Evolutionary conservation across 2,329 filamentous ascomycete species (phyloP), one percentile per base, ranked within the genome.

Genomic region (Lomentospora prolificans): DNA sequence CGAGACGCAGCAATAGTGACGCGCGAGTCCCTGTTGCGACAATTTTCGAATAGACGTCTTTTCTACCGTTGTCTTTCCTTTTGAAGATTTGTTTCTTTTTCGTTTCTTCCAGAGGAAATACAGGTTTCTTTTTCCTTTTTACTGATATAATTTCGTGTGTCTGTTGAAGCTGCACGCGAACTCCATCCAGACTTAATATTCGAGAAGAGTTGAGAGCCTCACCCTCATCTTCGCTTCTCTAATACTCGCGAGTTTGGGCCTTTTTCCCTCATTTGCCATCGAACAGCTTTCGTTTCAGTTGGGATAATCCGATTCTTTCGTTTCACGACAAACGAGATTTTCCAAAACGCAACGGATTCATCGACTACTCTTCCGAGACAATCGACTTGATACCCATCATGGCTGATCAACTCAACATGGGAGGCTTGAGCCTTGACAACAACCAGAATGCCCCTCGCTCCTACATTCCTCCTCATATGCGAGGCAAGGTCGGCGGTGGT

Each of bases 401-500:
- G 87, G 87, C 87, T 70, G 86, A 89, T 67, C 85, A 91, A 77
- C 80, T 94, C 66, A 89, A 90, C 77, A 90, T 92, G 81, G 81
- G 79, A 69, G 82, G 84, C 69, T 77, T 92, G 66, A 85, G 75
- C 72, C 76, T 92, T 61, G 82, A 73, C 57, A 67, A 73, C 69
- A 67, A 71, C 65, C 64, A 69, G 61, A 73, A 76, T 33, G 30
- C 51, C 39, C 51, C 50, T 31, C 85, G 86, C 66, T 87, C 87
- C 57, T 94, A 94, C 78, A 90, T 94, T 63, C 89, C 89, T 62
- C 89, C 89, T 71, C 89, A 94, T 72, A 84, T 91, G 78, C 85
- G 89, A 67, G 75, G 74, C 64, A 80, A 81, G 69, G 71, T 75
- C 64, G 71, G 69, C 57, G 66, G 58, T 56, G 9, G 10, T 56